Percentiles rank a stretch among this genome's conserved stretches.
Conservation (phyloP, 176 grass and related monocot species). For the Olyra latifolia region DNA sequence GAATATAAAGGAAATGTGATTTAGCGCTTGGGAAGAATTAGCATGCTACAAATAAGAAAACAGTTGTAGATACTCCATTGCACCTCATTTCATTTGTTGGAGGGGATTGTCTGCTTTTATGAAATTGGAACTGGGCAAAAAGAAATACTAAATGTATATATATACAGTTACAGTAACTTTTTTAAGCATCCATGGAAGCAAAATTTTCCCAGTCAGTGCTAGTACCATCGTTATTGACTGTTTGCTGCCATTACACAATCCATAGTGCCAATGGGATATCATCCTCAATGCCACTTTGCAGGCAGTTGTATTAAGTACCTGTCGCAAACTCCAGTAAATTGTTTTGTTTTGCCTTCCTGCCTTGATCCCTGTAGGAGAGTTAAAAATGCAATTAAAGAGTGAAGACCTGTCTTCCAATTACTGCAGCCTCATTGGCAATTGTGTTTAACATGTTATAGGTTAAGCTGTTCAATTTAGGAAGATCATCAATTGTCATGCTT, state of each 20-base stretch:
- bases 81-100: background rate
- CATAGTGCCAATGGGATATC: slow-evolving; percentile 2
- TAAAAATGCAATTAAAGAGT: background rate
- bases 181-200: background rate
- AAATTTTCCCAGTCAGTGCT: background rate
- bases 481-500: background rate
- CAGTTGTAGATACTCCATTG: background rate
- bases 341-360: background rate
- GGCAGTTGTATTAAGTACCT: background rate
- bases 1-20: slow-evolving; percentile 8
- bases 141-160: background rate
- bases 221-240: background rate
- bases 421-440: slow-evolving; percentile 9
- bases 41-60: slow-evolving; percentile 9
- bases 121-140: background rate
- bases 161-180: background rate
- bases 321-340: background rate
- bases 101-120: background rate
- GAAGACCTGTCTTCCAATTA: background rate
- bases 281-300: slow-evolving; percentile 11
- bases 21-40: background rate
- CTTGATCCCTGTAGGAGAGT: background rate
- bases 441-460: background rate
- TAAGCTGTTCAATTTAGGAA: background rate
- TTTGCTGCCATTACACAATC: background rate